Base-by-base conservation (phyloP, 2,329 filamentous ascomycete species). In the Xylaria sp. region DNA sequence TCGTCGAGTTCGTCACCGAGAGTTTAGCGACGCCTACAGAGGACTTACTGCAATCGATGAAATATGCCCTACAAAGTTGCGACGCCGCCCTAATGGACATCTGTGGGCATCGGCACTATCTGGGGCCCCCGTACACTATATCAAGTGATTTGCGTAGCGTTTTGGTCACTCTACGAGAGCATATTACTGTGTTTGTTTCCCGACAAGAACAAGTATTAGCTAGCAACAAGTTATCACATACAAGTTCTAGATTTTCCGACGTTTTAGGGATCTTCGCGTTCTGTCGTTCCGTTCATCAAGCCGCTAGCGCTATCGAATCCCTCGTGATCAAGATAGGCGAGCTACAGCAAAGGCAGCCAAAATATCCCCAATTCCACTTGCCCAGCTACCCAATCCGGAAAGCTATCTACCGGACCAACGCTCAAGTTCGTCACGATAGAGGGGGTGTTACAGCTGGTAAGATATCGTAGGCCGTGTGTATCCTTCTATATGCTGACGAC, bases 381-480 rank as follows among this genome's bases (percentile, higher is more conserved):
- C 84, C 85, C 3, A 82, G 80, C 0, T 86, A 87, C 63, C 82
- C 84, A 0, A 76, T 82, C n/a, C 67, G 69, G 44, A 87, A 87
- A 67, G 78, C 83, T 4, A 57, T 86, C 1, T 79, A 84, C 64
- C 76, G 84, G 33, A 81, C 81, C 5, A 87, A 86, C 67, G 77
- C 80, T 2, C 83, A 86, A 64, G 84, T 87, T 4, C 77, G 84
- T 31, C 85, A 87, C 65, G 85, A 87, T 67, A 77, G 84, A 62
- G 85, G 85, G 17, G 84, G 84, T 23, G 77, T 85, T 19, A 85
- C 84, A 4, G 84, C 83, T 4, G 82, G 82, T 70, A 74, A 76
- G 67, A 27, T 70, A 69, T 8, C 13, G 54, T 19, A 17, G n/a
- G 33, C 44, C 19, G 10, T 35, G 19, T 1, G 25, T 1, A 35